These are phyloP conservation scores for Wakefieldia striispora DNA, from an alignment of 768 basidiomycete genomes.

Conservation along the genomic window DNA sequence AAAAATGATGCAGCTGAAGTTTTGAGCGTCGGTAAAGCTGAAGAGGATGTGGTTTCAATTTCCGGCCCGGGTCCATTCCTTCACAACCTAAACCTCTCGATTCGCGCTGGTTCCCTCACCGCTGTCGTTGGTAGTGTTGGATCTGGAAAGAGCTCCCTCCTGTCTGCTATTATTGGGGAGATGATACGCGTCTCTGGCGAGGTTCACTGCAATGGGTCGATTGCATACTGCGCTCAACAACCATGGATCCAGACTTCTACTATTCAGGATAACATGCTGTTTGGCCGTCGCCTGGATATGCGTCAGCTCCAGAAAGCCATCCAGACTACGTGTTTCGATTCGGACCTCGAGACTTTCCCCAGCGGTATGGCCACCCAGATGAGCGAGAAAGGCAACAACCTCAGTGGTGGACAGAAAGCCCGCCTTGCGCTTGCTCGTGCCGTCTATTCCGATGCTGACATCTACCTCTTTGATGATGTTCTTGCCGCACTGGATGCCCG, in stretches of 20 bases:
- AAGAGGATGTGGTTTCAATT: background rate
- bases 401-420: conserved; percentile 50
- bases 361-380: conserved; percentile 40
- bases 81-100: conserved; percentile 20
- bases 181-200: conserved; percentile 28
- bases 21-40: conserved; percentile 7
- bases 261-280: conserved; percentile 32
- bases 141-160: conserved; percentile 29
- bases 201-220: conserved; percentile 21
- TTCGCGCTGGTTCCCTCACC: conserved; percentile 23
- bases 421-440: conserved; percentile 46
- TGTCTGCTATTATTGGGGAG: conserved; percentile 31
- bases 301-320: conserved; percentile 27
- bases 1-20: conserved; percentile 4
- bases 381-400: conserved; percentile 46
- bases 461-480: conserved; percentile 47
- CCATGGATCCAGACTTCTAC: conserved; percentile 31
- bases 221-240: conserved; percentile 34
- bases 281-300: conserved; percentile 28
- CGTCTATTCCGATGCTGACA: conserved; percentile 41
- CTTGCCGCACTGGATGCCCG: conserved; percentile 47
- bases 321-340: conserved; percentile 27
- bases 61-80: conserved; percentile 15
- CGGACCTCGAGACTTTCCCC: conserved; percentile 29
- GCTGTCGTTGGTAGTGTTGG: conserved; percentile 28